phyloP scores from a whole-genome alignment of 139 green algal genomes.

The Chlamydomonas schloesseri region DNA sequence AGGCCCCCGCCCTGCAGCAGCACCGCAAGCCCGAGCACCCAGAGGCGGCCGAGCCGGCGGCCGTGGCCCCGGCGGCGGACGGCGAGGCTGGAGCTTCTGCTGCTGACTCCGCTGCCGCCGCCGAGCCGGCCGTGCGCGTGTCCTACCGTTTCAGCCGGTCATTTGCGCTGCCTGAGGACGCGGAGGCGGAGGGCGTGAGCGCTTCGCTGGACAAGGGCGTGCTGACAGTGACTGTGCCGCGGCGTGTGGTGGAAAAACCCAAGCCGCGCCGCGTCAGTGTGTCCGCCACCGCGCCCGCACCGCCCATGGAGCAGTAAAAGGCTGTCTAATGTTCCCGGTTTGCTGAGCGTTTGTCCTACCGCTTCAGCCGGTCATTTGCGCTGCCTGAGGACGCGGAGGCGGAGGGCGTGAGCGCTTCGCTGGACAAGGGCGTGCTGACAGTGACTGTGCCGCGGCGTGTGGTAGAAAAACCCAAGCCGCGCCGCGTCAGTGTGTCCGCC shows the following conservation, averaged over 20 bases:
- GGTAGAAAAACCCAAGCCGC: not conserved
- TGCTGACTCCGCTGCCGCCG: not conserved
- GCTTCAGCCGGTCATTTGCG: conserved; percentile 6
- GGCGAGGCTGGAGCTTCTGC: not conserved
- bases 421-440: conserved; percentile 19
- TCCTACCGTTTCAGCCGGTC: conserved; percentile 20
- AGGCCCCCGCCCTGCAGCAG: not conserved
- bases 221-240: conserved; percentile 9
- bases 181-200: conserved; percentile 11
- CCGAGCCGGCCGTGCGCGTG: not conserved
- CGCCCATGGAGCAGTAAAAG: too few relatives aligned
- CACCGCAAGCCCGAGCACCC: not conserved
- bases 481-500: not conserved
- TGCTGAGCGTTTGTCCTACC: too few relatives aligned
- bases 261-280: conserved; percentile 4
- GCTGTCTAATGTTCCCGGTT: too few relatives aligned
- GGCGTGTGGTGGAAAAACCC: not conserved
- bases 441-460: not conserved
- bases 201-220: conserved; percentile 10
- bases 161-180: conserved; percentile 28
- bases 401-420: conserved; percentile 6
- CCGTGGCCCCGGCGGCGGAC: too few relatives aligned
- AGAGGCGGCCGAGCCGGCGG: not conserved
- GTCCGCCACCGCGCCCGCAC: too few relatives aligned
- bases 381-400: conserved; percentile 33